phyloP scores from a whole-genome alignment of 345 rosid genomes.

The Nasturtium officinale region DNA sequence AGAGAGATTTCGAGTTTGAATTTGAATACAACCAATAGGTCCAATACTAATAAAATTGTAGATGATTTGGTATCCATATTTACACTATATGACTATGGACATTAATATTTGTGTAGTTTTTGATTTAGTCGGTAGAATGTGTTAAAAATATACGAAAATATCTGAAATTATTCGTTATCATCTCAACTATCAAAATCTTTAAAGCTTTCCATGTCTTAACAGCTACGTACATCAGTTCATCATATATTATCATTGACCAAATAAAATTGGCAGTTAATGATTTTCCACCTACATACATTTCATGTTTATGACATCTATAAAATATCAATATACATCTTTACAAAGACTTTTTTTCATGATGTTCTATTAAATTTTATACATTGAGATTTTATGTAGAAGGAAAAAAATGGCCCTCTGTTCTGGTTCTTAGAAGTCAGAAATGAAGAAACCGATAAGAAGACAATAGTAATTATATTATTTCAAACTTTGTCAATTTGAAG shows the following conservation, averaged over 20 bases:
- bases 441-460: not conserved
- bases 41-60: not conserved
- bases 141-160: not conserved
- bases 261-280: conserved; percentile 5
- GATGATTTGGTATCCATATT: not conserved
- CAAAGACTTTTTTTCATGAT: not conserved
- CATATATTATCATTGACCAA: conserved; percentile 7
- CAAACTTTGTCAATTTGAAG: not conserved
- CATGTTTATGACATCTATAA: conserved; percentile 10
- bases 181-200: not conserved
- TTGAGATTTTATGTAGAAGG: conserved; percentile 4
- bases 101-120: not conserved
- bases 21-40: not conserved
- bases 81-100: not conserved
- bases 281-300: conserved; percentile 30
- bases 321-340: not conserved
- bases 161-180: not conserved
- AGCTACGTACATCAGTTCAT: not conserved
- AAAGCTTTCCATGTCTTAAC: not conserved
- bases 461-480: too few species aligned
- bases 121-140: conserved; percentile 1
- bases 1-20: not conserved
- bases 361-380: conserved; percentile 2
- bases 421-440: not conserved
- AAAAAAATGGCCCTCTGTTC: not conserved